phyloP scores from a whole-genome alignment of 208 protist genomes.

The Acanthamoeba sp. region DNA sequence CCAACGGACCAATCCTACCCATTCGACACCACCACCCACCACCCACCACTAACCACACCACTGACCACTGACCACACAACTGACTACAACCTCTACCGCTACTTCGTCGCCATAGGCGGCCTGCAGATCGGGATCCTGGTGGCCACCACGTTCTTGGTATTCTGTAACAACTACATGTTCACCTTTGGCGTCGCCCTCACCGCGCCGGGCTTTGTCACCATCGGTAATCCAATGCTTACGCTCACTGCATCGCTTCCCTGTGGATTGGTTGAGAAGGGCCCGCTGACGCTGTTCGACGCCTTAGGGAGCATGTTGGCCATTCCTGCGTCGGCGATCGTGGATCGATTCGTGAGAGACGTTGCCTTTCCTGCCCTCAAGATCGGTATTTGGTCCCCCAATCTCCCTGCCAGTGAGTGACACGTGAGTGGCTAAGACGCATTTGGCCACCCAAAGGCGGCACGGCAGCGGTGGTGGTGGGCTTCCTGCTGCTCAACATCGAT shows the following conservation, averaged over 20 bases:
- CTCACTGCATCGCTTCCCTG: background rate
- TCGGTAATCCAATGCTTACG: background rate
- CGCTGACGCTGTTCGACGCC: background rate
- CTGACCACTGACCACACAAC: background rate
- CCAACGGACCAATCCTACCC: too few relatives aligned
- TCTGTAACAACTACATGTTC: conserved; percentile 47
- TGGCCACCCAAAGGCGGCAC: background rate
- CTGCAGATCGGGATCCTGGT: conserved; percentile 27
- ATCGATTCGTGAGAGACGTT: conserved; percentile 1
- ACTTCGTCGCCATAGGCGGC: background rate
- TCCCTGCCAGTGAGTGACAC: too few relatives aligned
- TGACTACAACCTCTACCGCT: background rate
- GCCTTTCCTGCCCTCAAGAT: conserved; percentile 1
- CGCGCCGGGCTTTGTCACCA: conserved; percentile 15
- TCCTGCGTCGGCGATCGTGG: background rate
- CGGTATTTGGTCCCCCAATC: background rate
- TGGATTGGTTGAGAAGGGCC: background rate
- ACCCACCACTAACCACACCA: background rate
- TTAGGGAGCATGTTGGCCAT: conserved; percentile 38
- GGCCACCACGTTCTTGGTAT: conserved; percentile 9
- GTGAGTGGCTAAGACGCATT: too few relatives aligned
- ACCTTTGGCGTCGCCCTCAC: conserved; percentile 31
- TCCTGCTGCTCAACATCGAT: conserved; percentile 16
- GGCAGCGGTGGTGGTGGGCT: background rate
- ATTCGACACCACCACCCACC: background rate